Conservation (phyloP, 495 filamentous ascomycete genomes). For the Jackrogersella minutella region DNA sequence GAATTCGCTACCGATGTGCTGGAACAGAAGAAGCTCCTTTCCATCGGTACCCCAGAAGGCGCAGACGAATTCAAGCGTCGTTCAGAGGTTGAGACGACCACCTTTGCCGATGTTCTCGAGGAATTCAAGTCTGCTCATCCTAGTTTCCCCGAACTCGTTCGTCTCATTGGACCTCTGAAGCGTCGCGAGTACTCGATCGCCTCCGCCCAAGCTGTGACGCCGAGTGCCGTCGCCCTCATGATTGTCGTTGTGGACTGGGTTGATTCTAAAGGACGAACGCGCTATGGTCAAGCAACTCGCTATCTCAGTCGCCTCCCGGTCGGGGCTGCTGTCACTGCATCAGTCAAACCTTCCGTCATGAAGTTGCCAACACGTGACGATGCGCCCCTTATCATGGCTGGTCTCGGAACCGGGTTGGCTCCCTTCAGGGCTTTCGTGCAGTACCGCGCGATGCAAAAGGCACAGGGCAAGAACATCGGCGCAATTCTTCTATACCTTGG, state of each 20-base stretch:
- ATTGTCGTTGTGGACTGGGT: conserved; percentile 98
- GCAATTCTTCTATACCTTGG: conserved; percentile 95
- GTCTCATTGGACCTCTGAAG: conserved; percentile 90
- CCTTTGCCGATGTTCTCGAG: conserved; percentile 87
- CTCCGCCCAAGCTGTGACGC: conserved; percentile 90
- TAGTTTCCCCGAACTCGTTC: conserved; percentile 86
- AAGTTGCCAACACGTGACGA: conserved; percentile 87
- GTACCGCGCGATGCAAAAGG: conserved; percentile 96
- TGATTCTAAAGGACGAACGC: conserved; percentile 84
- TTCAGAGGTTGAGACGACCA: conserved; percentile 90
- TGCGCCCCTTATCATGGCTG: conserved; percentile 96
- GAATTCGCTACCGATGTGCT: conserved; percentile 83
- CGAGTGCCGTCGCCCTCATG: conserved; percentile 87
- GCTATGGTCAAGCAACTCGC: conserved; percentile 90
- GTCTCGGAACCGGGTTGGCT: conserved; percentile 96
- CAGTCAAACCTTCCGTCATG: conserved; percentile 96
- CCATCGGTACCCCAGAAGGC: conserved; percentile 82
- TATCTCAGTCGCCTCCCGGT: conserved; percentile 79
- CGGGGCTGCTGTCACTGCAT: conserved; percentile 83
- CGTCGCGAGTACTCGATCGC: conserved; percentile 98
- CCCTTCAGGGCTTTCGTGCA: conserved; percentile 98
- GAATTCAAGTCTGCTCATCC: conserved; percentile 91
- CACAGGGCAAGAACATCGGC: conserved; percentile 92
- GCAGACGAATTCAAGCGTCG: conserved; percentile 94
- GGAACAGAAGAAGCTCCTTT: conserved; percentile 81